A percentile compares a stretch with the other conserved stretches of the same genome.
Conservation (phyloP, 2,329 filamentous ascomycete genomes). For the Whalleya microplaca region DNA sequence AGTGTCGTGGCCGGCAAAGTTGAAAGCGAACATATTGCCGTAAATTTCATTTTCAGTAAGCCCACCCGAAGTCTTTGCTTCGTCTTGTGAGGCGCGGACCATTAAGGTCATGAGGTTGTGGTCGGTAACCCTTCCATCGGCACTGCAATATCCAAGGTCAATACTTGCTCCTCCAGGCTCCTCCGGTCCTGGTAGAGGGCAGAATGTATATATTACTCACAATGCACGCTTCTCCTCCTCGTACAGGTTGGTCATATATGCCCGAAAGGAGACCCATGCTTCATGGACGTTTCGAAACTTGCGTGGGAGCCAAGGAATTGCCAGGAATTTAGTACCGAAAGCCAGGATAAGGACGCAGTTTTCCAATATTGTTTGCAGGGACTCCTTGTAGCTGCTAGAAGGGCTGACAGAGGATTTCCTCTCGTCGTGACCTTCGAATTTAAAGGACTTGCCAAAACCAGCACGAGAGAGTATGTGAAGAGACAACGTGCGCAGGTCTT, state of each 20-base stretch:
- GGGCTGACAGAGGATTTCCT: slow-evolving; percentile 4
- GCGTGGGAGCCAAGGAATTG: slow-evolving; percentile 13
- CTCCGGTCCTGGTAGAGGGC: no score
- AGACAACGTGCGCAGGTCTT: slow-evolving; percentile 16
- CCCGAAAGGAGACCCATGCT: slow-evolving; percentile 25
- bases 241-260: slow-evolving; percentile 33
- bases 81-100: slow-evolving; percentile 22
- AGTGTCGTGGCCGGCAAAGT: slow-evolving; percentile 55
- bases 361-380: slow-evolving; percentile 30
- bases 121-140: not conserved
- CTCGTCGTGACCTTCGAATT: slow-evolving; percentile 18
- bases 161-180: no score
- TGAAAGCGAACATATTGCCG: slow-evolving; percentile 53
- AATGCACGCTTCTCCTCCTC: slow-evolving; percentile 30
- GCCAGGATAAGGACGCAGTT: slow-evolving; percentile 32
- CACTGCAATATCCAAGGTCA: no score
- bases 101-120: slow-evolving; percentile 8
- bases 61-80: slow-evolving; percentile 12
- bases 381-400: slow-evolving; percentile 25
- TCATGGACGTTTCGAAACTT: slow-evolving; percentile 16
- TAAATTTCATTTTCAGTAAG: slow-evolving; percentile 48
- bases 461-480: slow-evolving; percentile 14
- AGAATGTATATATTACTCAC: no score
- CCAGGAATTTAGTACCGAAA: slow-evolving; percentile 25
- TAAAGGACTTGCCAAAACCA: slow-evolving; percentile 18